A percentile compares a stretch with the other conserved stretches of the same genome.
These are phyloP conservation scores for Neofusicoccum parvum DNA, from an alignment of 2,329 filamentous ascomycete species.

Conservation along the genomic window DNA sequence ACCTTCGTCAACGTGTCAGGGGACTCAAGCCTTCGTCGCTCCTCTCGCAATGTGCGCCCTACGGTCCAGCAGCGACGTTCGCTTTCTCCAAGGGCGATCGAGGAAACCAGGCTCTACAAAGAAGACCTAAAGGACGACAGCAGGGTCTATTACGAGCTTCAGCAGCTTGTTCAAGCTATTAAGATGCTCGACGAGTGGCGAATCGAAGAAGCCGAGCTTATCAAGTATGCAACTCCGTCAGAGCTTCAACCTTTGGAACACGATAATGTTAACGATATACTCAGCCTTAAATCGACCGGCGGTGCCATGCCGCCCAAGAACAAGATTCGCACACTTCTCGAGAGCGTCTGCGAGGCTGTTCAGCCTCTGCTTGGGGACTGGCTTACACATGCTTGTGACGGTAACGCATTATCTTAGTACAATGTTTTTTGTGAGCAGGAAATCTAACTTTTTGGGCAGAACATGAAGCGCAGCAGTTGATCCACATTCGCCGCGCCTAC, in stretches of 20 bases:
- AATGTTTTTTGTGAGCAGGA: neutral
- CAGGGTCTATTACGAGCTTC: conserved; percentile 46
- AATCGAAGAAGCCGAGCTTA: conserved; percentile 43
- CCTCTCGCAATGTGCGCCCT: neutral
- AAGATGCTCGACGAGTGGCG: conserved; percentile 48
- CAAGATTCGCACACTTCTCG: conserved; percentile 42
- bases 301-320: conserved; percentile 29
- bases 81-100: conserved; percentile 26
- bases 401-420: conserved; percentile 20
- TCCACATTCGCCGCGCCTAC: conserved; percentile 71
- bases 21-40: conserved; percentile 2
- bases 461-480: conserved; percentile 62
- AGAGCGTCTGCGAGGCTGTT: conserved; percentile 42
- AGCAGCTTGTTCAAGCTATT: conserved; percentile 46
- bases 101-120: conserved; percentile 25
- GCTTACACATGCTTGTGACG: conserved; percentile 30
- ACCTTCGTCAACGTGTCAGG: neutral
- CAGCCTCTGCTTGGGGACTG: conserved; percentile 39
- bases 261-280: neutral
- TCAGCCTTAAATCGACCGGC: conserved; percentile 16
- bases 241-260: neutral
- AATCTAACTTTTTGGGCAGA: conserved; percentile 36
- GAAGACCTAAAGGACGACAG: conserved; percentile 24
- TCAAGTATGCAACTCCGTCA: conserved; percentile 27
- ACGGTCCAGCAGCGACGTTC: conserved; percentile 6